Evolutionary conservation across 345 rosid genomes (phyloP), one percentile per base, ranked within the genome.

Genomic region (Chamaenerion angustifolium): DNA sequence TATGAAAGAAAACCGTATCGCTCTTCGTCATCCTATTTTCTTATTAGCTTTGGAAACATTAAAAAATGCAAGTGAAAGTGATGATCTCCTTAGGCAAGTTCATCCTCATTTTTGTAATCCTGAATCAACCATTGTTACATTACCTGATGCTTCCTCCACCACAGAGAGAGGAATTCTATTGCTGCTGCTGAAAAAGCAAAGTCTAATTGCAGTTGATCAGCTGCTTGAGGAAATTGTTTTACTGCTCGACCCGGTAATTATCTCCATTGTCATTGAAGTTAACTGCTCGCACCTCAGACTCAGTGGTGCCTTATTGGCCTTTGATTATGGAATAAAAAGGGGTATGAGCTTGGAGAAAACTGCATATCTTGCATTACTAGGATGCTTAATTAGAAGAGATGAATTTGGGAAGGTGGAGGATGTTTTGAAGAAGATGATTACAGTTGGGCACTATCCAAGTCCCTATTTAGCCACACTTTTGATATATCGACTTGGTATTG

Each of bases 1-100:
- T 58, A 88, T 88, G 97, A 80, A 71, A 61, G 79, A 68, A 55
- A 65, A 71, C 31, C 43, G 55, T 14, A 45, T 85, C 10, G 78
- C 72, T 19, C 95, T 85, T 55, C 85, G 89, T 8, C 73, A 71
- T 63, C 78, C 93, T 49, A 57, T 85, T 43, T 88, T 78, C 66
- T 48, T 69, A 27, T 67, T 67, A 68, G 93, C 97, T 52, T 53
- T 43, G 45, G 62, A 63, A 67, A 69, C 82, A 18, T 66, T 82
- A 13, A 59, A 67, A 64, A 77, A 47, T 14, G 61, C 71, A 10
- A 76, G 82, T 0, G 65, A 64, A 66, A 75, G 81, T 58, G 76
- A 74, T 68, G 25, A 54, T 49, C 76, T 85, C 21, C 71, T 89
- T 46, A 49, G 77, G 67, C 66, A 80, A 71, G 85, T 80, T 52